A percentile compares a stretch with the other conserved stretches of the same genome.
phyloP scores from a whole-genome alignment of 768 basidiomycete species.

The Termitomyces sp. region DNA sequence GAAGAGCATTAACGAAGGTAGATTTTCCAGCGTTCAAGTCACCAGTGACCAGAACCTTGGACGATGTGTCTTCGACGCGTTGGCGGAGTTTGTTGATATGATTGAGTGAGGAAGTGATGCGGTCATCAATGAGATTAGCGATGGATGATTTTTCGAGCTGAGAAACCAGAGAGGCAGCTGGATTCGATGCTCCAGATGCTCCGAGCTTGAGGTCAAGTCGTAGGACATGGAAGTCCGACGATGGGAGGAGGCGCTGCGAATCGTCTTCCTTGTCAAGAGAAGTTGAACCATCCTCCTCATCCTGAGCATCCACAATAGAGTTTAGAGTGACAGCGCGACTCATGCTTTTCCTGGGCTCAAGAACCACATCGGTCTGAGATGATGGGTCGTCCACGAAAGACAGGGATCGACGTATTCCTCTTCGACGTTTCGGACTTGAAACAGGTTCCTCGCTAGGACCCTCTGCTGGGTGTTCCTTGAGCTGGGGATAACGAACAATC shows the following conservation, averaged over 20 bases:
- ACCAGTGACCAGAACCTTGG: conserved; percentile 96
- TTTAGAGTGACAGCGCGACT: conserved; percentile 61
- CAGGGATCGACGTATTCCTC: conserved; percentile 60
- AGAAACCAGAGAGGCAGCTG: conserved; percentile 74
- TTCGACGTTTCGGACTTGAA: conserved; percentile 34
- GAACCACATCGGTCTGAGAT: conserved; percentile 62
- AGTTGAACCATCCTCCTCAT: conserved; percentile 28
- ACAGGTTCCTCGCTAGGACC: conserved; percentile 26
- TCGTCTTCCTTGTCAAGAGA: conserved; percentile 29
- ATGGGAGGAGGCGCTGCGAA: conserved; percentile 36
- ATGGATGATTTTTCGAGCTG: conserved; percentile 93
- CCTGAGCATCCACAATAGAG: conserved; percentile 47
- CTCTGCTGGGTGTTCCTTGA: conserved; percentile 44
- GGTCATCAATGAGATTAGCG: conserved; percentile 86
- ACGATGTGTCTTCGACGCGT: conserved; percentile 88
- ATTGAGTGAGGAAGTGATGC: conserved; percentile 66
- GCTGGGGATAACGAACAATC: conserved; percentile 86
- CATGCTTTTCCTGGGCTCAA: conserved; percentile 48
- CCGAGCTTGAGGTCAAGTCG: conserved; percentile 93
- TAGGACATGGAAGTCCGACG: conserved; percentile 80
- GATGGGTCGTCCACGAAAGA: conserved; percentile 85
- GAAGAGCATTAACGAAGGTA: conserved; percentile 94
- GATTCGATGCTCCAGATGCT: conserved; percentile 60
- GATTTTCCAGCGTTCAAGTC: conserved; percentile 99
- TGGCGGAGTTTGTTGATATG: conserved; percentile 85